Evolutionary conservation across 2,329 filamentous ascomycete genomes (phyloP).

Genomic region (Calonectria crousiana): DNA sequence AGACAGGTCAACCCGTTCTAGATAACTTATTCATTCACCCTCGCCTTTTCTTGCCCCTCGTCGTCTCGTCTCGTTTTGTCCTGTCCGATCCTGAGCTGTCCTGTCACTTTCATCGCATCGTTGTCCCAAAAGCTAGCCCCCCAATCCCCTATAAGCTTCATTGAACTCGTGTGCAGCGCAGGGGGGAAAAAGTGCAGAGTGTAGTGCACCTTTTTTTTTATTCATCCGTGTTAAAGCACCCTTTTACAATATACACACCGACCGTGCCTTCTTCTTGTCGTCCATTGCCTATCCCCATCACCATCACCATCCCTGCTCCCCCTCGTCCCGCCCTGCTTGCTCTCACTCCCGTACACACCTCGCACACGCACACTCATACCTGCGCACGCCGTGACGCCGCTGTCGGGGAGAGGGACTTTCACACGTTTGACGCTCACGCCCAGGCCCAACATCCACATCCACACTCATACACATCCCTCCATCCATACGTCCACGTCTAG

Average conservation of each 20-base stretch:
- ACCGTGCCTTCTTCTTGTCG: conserved; percentile 11
- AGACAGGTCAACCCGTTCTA: conserved; percentile 16
- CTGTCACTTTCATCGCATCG: neutral
- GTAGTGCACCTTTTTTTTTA: conserved; percentile 1
- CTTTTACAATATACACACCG: conserved; percentile 9
- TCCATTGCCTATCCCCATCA: conserved; percentile 1
- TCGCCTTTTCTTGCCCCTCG: neutral
- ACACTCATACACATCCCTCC: conserved; percentile 13
- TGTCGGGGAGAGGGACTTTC: conserved; percentile 11
- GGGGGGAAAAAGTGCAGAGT: neutral
- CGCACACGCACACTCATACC: conserved; percentile 17
- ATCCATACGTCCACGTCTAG: conserved; percentile 21
- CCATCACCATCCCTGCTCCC: neutral
- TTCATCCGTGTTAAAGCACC: neutral
- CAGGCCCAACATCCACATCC: conserved; percentile 3
- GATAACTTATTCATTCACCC: conserved; percentile 1
- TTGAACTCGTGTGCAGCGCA: neutral
- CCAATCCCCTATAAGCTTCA: neutral
- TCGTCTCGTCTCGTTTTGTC: neutral
- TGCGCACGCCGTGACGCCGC: conserved; percentile 17
- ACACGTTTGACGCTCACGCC: conserved; percentile 4
- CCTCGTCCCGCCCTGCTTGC: neutral
- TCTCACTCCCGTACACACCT: conserved; percentile 19
- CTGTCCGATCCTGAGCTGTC: neutral
- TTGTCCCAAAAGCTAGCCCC: neutral